Conservation (phyloP, 768 basidiomycete species). For the Leccinellum rugosiceps region DNA sequence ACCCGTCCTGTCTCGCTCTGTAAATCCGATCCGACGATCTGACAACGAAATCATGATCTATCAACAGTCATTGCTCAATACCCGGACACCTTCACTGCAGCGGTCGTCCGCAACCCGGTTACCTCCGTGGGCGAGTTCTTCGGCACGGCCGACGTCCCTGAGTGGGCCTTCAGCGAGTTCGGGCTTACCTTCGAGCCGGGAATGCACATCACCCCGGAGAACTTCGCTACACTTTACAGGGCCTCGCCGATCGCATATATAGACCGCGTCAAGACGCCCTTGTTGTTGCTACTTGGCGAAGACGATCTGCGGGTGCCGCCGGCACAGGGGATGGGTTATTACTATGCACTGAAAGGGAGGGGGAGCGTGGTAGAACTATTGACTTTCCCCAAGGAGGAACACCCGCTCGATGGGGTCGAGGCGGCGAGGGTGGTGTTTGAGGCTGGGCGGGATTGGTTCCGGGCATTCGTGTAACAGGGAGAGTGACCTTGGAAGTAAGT, state of each 20-base stretch:
- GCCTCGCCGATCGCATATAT: constrained; percentile 59
- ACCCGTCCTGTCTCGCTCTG: neutral
- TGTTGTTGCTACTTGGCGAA: constrained; percentile 59
- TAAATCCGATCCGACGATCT: neutral
- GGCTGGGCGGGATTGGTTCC: constrained; percentile 51
- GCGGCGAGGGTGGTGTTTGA: constrained; percentile 51
- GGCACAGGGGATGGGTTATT: constrained; percentile 54
- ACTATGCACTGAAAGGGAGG: constrained; percentile 40
- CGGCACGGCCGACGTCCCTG: constrained; percentile 59
- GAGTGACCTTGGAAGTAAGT: neutral
- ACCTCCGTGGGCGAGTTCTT: constrained; percentile 54
- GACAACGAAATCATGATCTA: neutral
- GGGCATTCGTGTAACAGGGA: constrained; percentile 11
- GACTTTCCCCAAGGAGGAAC: constrained; percentile 57
- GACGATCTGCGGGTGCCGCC: constrained; percentile 62
- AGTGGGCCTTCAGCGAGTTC: constrained; percentile 55
- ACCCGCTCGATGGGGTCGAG: constrained; percentile 64
- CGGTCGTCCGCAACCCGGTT: constrained; percentile 67
- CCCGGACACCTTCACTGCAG: constrained; percentile 60
- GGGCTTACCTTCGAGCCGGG: constrained; percentile 33
- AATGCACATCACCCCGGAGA: constrained; percentile 42
- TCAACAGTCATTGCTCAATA: constrained; percentile 52
- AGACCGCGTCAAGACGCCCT: constrained; percentile 48
- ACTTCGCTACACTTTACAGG: constrained; percentile 41
- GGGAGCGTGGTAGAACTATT: constrained; percentile 52